phyloP scores from a whole-genome alignment of 2,329 filamentous ascomycete genomes.

The Coniella lustricola region DNA sequence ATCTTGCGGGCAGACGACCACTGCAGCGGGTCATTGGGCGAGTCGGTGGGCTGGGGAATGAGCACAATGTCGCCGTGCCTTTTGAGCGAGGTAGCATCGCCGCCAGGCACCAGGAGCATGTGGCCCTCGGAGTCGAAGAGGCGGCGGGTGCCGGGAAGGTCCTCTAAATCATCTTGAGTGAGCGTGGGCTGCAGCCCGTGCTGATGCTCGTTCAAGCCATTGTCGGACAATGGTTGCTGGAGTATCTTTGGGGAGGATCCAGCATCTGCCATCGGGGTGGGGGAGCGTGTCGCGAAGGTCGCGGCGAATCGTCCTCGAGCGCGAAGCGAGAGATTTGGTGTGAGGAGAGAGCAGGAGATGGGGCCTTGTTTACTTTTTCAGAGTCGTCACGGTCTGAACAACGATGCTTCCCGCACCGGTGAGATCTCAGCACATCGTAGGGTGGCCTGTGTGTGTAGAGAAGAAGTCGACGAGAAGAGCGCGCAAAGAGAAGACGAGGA shows the following conservation, averaged over 20 bases:
- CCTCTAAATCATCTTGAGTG: slow-evolving; percentile 16
- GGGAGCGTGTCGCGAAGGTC: slow-evolving; percentile 5
- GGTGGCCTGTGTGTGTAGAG: neutral
- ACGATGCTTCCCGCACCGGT: slow-evolving; percentile 17
- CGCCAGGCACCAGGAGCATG: slow-evolving; percentile 10
- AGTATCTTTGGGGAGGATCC: slow-evolving; percentile 3
- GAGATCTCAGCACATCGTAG: slow-evolving; percentile 16
- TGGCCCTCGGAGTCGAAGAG: slow-evolving; percentile 15
- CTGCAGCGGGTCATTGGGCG: slow-evolving; percentile 46
- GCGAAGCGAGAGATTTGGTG: neutral
- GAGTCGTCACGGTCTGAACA: neutral
- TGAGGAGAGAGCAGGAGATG: neutral
- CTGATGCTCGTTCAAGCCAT: slow-evolving; percentile 7
- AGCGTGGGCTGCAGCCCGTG: slow-evolving; percentile 11
- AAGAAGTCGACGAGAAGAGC: neutral
- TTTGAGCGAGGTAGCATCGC: slow-evolving; percentile 14
- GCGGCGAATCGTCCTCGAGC: slow-evolving; percentile 3
- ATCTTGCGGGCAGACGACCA: slow-evolving; percentile 41
- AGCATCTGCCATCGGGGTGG: slow-evolving; percentile 15
- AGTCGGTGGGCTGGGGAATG: slow-evolving; percentile 45
- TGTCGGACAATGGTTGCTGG: slow-evolving; percentile 12
- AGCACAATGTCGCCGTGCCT: slow-evolving; percentile 39
- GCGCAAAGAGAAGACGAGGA: neutral
- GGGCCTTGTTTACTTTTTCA: neutral
- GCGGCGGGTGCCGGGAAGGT: slow-evolving; percentile 14